Evolutionary conservation across 1,284 basidiomycete species (phyloP).

Genomic region (Leccinum cinnamomeum): DNA sequence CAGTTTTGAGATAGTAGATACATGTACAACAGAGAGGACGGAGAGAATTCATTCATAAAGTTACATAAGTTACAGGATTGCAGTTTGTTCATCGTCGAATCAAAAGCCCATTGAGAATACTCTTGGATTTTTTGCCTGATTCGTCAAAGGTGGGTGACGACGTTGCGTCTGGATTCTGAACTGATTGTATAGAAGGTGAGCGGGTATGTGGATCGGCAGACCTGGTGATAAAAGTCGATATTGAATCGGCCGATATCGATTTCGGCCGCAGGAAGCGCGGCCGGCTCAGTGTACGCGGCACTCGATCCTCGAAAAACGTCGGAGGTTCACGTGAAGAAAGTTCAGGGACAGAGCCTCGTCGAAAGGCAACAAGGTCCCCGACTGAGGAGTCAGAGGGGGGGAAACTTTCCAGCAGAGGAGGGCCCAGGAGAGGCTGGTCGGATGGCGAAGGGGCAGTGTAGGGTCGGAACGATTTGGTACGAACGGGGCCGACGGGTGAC

Average conservation of each 20-base stretch:
- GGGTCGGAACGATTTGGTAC: conserved; percentile 14
- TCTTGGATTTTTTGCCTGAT: conserved; percentile 29
- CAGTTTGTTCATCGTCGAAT: conserved; percentile 28
- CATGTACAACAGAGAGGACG: background rate
- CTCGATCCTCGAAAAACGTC: conserved; percentile 22
- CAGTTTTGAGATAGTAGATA: conserved; percentile 8
- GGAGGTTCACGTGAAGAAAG: conserved; percentile 16
- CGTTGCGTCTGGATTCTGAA: conserved; percentile 8
- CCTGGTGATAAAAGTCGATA: conserved; percentile 24
- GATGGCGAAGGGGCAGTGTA: conserved; percentile 14
- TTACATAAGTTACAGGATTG: background rate
- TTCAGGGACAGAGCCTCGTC: conserved; percentile 36
- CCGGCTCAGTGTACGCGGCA: conserved; percentile 15
- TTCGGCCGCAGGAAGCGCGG: conserved; percentile 33
- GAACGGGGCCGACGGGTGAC: conserved; percentile 19
- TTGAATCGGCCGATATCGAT: conserved; percentile 33
- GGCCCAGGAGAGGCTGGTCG: conserved; percentile 5
- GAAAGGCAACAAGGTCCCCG: conserved; percentile 13
- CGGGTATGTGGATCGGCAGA: conserved; percentile 14
- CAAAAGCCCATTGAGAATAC: conserved; percentile 32
- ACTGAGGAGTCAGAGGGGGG: conserved; percentile 1
- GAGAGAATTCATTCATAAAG: background rate
- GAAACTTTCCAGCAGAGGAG: conserved; percentile 2
- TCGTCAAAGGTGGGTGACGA: conserved; percentile 20
- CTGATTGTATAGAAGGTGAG: conserved; percentile 6